Percentiles rank a stretch among this genome's conserved stretches.
phyloP scores from a whole-genome alignment of 1,284 basidiomycete genomes.

The Boletus albobrunnescens region DNA sequence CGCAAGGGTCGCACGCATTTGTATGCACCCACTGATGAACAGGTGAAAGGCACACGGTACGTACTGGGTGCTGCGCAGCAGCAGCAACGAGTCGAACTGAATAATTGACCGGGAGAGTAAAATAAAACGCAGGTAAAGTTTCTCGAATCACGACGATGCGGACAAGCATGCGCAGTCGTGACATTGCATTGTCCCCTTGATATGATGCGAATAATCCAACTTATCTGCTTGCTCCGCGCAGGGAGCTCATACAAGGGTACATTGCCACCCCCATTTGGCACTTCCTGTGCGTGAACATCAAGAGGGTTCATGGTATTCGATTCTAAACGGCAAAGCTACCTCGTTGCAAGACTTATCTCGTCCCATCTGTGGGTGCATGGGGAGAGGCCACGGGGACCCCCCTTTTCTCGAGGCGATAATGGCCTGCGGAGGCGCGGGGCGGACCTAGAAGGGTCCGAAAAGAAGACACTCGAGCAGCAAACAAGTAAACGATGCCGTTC shows the following conservation, averaged over 20 bases:
- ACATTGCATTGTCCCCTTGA: not conserved
- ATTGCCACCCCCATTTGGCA: not conserved
- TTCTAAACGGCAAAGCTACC: not conserved
- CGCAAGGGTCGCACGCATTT: no score
- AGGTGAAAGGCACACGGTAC: not conserved
- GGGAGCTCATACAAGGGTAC: not conserved
- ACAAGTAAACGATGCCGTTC: not conserved
- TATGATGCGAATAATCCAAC: no score
- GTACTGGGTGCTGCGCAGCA: not conserved
- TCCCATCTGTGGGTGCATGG: slow-evolving; percentile 4
- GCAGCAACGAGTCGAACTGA: no score
- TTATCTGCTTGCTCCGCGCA: not conserved
- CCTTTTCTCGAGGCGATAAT: not conserved
- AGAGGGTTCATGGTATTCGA: not conserved
- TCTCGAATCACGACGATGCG: not conserved
- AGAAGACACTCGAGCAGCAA: not conserved
- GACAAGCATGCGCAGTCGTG: not conserved
- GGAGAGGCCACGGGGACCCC: not conserved
- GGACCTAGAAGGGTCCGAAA: not conserved
- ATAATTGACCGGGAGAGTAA: no score
- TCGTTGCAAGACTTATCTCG: not conserved
- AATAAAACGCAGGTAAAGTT: not conserved
- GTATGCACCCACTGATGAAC: not conserved
- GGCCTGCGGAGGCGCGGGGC: not conserved
- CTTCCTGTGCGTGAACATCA: slow-evolving; percentile 12